Evolutionary conservation across 2,329 filamentous ascomycete genomes (phyloP), one percentile per base, ranked within the genome.

Genomic region (Myriosclerotinia duriaeana): DNA sequence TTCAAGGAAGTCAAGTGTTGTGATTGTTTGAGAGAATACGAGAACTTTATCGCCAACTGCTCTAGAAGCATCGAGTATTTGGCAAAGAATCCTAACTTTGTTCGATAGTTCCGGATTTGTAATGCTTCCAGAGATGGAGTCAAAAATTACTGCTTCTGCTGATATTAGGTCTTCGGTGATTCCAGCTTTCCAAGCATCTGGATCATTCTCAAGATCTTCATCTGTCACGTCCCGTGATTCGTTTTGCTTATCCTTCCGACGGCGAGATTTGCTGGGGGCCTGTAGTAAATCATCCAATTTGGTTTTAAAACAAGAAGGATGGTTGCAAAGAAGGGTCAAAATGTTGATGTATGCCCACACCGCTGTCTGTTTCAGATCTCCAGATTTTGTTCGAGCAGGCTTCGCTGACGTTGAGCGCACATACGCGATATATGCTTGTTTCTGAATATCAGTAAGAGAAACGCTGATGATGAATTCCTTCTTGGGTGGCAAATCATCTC

Each of bases 381-480:
- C 72, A 59, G 75, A 72, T 22, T 76, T 74, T 22, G 75, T 76
- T 6, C 69, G 70, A 3, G 63, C 34, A 54, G 59, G 71, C 61
- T 20, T 69, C 69, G 20, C 61, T 30, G 69, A 61, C 71, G 84
- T 75, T 52, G 76, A 77, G 30, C 75, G 68, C 5, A 86, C 78
- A 71, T 83, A 87, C 17, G 79, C 74, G 56, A 71, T 70, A 76
- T 97, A 97, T 0, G 88, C 82, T 2, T 79, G 72, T 53, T 77
- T 78, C 76, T 97, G 93, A 1, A 90, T 58, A 0, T 79, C 72
- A 0, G 90, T 91, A 14, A 95, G 79, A 8, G 89, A 85, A 7
- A 97, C 80, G 3, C 84, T 90, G 64, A 97, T 84, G 40, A 96
- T 85, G 74, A 94, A 97, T 74, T 97, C 93, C 9, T 84, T 85